Conservation (phyloP, 495 filamentous ascomycete genomes). For the Pseudevernia furfuracea region DNA sequence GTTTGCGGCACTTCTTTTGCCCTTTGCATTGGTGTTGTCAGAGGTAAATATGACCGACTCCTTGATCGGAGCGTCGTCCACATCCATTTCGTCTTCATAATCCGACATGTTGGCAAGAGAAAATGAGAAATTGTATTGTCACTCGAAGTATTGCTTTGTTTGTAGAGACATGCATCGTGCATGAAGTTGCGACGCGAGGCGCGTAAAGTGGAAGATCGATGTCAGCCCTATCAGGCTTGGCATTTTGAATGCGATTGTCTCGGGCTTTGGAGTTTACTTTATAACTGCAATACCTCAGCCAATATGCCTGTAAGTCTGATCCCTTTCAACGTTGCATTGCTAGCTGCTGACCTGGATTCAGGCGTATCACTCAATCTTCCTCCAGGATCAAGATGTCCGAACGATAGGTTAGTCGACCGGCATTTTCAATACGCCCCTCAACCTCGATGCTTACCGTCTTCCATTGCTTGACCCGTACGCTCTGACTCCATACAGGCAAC, state of each 20-base stretch:
- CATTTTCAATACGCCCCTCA: conserved; percentile 26
- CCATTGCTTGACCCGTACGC: neutral
- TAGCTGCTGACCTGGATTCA: conserved; percentile 31
- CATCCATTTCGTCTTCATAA: conserved; percentile 86
- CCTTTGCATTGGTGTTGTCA: conserved; percentile 61
- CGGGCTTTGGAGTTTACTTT: neutral
- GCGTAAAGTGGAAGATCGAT: conserved; percentile 6
- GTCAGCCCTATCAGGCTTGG: conserved; percentile 15
- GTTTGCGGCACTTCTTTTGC: conserved; percentile 86
- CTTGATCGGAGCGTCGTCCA: conserved; percentile 53
- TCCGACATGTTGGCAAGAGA: conserved; percentile 65
- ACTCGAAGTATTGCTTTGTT: neutral
- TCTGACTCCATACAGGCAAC: conserved; percentile 53
- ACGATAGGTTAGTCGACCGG: conserved; percentile 47
- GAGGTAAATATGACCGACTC: conserved; percentile 49
- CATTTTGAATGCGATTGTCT: conserved; percentile 10
- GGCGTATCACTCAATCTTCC: conserved; percentile 93
- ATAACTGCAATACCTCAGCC: conserved; percentile 5
- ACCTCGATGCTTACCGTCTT: neutral
- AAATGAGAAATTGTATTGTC: neutral
- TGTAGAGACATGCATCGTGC: neutral
- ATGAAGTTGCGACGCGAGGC: conserved; percentile 6
- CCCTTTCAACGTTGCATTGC: neutral
- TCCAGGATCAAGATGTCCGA: conserved; percentile 64
- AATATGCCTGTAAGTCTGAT: conserved; percentile 46